Base-by-base conservation (phyloP, 2,329 filamentous ascomycete species). In the Hymenoscyphus albidus region DNA sequence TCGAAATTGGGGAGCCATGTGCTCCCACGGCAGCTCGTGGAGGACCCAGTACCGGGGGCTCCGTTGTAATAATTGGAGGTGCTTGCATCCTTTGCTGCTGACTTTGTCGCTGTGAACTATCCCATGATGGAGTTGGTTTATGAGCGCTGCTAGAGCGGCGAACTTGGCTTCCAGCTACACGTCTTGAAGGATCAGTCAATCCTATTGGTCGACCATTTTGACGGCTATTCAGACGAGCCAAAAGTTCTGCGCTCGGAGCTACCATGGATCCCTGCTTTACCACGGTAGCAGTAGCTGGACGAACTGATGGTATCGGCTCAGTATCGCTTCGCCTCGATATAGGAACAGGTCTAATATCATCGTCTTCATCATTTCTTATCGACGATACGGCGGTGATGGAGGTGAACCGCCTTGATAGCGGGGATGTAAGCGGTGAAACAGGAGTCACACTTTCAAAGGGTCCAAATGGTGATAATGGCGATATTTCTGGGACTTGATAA, bases 191-290 rank as follows among this genome's bases (percentile, higher is more conserved):
- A 67, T 74, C 71, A n/a, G 61, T 65, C 3, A 74, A 57, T 14
- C 65, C 62, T 22, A 62, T 61, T n/a, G 73, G 72, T 16, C 73
- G 71, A 5, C 48, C 48, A n/a, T 70, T 71, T 67, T 64, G 71
- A 3, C 74, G 73, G 59, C 70, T 73, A 22, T 73, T 73, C 13
- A 75, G 67, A 32, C 73, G 71, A 54, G 70, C 70, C 27, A 75
- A 58, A 63, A 74, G 72, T 59, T 72, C 70, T 1, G 73, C 65
- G 61, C 68, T 74, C 18, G 74, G 73, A 35, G 69, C 56, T 14
- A 67, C 59, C 55, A 70, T 55, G 4, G 48, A 27, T 14, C 61
- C 58, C 12, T 31, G 32, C 12, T 59, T 44, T 39, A 12, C 39
- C 27, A 51, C 38, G 31, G 22, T 55, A 18, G 18, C 58, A 59